Evolutionary conservation across 257 asterid species (phyloP).

Genomic region (Nicotiana otophora): DNA sequence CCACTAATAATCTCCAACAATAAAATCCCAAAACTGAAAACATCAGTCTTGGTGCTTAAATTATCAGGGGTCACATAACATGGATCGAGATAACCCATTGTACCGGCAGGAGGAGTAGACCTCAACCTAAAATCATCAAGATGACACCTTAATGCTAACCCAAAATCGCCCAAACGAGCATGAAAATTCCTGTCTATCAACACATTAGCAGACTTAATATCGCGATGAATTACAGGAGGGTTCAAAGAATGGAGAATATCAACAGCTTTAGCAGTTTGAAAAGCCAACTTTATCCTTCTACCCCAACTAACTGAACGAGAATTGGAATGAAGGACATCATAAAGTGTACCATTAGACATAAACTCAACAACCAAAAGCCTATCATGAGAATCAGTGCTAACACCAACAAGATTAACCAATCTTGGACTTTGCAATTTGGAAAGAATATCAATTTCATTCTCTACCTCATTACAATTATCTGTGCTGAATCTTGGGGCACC

Average conservation of each 20-base stretch:
- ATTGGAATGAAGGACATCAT: slow-evolving; percentile 58
- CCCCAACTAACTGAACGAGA: slow-evolving; percentile 70
- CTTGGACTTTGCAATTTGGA: slow-evolving; percentile 61
- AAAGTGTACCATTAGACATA: slow-evolving; percentile 83
- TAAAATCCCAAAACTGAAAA: slow-evolving; percentile 74
- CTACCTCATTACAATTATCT: slow-evolving; percentile 54
- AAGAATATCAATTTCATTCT: slow-evolving; percentile 66
- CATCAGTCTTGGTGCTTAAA: slow-evolving; percentile 71
- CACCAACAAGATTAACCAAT: slow-evolving; percentile 74
- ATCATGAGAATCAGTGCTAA: slow-evolving; percentile 36
- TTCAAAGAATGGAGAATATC: slow-evolving; percentile 51
- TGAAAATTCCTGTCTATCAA: slow-evolving; percentile 62
- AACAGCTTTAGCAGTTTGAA: slow-evolving; percentile 69
- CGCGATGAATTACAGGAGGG: slow-evolving; percentile 79
- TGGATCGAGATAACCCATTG: slow-evolving; percentile 94
- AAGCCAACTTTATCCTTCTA: slow-evolving; percentile 58
- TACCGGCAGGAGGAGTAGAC: slow-evolving; percentile 92
- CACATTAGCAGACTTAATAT: slow-evolving; percentile 77
- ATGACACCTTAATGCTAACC: slow-evolving; percentile 64
- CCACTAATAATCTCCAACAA: slow-evolving; percentile 85
- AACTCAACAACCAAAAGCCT: slow-evolving; percentile 76
- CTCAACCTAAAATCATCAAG: slow-evolving; percentile 53
- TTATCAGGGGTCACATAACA: slow-evolving; percentile 74
- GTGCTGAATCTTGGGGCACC: slow-evolving; percentile 19
- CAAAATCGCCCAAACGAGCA: slow-evolving; percentile 84